Percentiles rank a stretch among this genome's conserved stretches.
These are phyloP conservation scores for Maudiozyma humilis DNA, from an alignment of 1,139 yeast species.

Conservation along the genomic window DNA sequence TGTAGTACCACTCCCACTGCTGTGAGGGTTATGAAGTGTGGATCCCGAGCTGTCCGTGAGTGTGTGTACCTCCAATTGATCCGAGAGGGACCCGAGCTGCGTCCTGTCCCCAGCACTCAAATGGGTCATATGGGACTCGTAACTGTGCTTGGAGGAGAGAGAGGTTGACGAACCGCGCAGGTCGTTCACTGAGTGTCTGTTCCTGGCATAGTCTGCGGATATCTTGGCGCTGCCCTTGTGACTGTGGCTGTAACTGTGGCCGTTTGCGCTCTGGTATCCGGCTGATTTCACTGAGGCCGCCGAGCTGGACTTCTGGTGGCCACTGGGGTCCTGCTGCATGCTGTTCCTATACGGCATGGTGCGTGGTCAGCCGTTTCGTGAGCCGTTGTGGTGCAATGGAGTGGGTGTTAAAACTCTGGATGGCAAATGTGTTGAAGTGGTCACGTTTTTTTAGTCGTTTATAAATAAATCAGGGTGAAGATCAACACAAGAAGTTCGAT, in stretches of 20 bases:
- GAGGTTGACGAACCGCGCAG: constrained; percentile 1
- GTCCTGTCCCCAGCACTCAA: neutral
- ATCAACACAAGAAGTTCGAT: too few species aligned
- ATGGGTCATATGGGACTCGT: neutral
- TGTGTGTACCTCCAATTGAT: constrained; percentile 2
- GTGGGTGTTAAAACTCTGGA: too few species aligned
- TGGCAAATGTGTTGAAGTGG: too few species aligned
- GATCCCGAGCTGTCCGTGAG: neutral
- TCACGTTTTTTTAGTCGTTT: too few species aligned
- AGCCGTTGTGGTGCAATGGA: too few species aligned
- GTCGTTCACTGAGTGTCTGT: constrained; percentile 4
- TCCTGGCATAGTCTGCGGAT: constrained; percentile 1
- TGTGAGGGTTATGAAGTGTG: too few species aligned
- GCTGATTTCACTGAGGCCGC: constrained; percentile 1
- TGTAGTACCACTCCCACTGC: neutral
- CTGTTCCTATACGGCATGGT: constrained; percentile 1
- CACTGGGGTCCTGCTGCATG: neutral
- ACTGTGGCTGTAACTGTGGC: too few species aligned
- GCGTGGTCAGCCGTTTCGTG: too few species aligned
- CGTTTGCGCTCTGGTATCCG: neutral
- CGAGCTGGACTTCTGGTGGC: constrained; percentile 2
- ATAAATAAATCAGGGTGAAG: too few species aligned
- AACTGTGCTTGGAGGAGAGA: neutral
- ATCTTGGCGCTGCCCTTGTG: too few species aligned
- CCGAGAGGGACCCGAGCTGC: constrained; percentile 1